These are phyloP conservation scores for Salicornia ramosissima DNA, from an alignment of 148 eudicot genomes.

Conservation along the genomic window DNA sequence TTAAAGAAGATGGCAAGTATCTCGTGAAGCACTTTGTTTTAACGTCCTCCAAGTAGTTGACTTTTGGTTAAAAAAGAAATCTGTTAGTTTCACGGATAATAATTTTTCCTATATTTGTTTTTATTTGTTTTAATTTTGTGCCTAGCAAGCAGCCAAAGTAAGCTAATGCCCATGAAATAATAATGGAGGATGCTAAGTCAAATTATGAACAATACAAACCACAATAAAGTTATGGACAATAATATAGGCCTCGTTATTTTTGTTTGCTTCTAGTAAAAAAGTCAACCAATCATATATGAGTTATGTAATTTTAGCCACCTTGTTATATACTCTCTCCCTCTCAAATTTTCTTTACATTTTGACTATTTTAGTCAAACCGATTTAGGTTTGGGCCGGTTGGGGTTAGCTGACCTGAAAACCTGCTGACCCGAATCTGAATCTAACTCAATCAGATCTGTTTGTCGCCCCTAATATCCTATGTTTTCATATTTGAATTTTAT, in stretches of 20 bases:
- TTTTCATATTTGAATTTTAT: no score
- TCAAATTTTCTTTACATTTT: no score
- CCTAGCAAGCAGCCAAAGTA: neutral
- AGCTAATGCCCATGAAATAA: neutral
- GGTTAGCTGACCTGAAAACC: no score
- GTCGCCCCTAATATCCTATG: no score
- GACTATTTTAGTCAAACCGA: no score
- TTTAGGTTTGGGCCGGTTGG: no score
- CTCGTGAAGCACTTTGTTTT: slow-evolving; percentile 12
- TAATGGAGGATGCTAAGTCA: neutral
- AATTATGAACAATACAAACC: neutral
- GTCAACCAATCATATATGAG: neutral
- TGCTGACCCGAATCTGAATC: no score
- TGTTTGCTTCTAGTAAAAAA: neutral
- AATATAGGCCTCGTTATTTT: neutral
- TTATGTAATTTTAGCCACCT: no score
- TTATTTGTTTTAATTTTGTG: neutral
- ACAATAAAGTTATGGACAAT: neutral
- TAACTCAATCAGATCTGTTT: no score
- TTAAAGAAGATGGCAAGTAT: slow-evolving; percentile 16
- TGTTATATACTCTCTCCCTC: no score
- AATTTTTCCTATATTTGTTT: neutral
- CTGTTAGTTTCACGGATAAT: neutral
- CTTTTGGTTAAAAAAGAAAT: neutral
- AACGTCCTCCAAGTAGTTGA: slow-evolving; percentile 17